These are phyloP conservation scores for Papiliotrema flavescens DNA, from an alignment of 1,284 basidiomycete species.

Conservation along the genomic window DNA sequence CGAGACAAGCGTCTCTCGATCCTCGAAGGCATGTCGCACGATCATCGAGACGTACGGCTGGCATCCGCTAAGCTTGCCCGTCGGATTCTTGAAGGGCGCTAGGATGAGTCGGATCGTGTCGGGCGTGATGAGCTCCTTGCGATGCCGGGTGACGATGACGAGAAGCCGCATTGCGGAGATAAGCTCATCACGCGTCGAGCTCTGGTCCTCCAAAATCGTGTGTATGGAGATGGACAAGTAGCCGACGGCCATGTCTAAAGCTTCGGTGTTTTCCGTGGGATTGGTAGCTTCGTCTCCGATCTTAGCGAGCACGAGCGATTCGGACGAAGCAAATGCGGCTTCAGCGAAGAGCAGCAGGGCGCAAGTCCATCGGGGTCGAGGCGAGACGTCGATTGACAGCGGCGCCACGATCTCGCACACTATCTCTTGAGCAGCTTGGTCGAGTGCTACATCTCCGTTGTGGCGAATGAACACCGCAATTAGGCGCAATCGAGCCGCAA, in stretches of 20 bases:
- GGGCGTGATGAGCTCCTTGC: conserved; percentile 60
- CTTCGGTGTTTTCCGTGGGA: neutral
- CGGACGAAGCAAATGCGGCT: conserved; percentile 68
- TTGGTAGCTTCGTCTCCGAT: conserved; percentile 19
- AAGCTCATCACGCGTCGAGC: conserved; percentile 60
- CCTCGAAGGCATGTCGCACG: conserved; percentile 86
- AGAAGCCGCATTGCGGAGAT: conserved; percentile 74
- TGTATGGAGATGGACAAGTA: neutral
- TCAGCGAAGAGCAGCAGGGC: conserved; percentile 67
- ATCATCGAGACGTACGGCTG: conserved; percentile 83
- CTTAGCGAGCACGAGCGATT: conserved; percentile 60
- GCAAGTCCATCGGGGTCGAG: conserved; percentile 64
- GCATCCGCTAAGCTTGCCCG: conserved; percentile 53
- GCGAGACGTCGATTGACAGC: conserved; percentile 52
- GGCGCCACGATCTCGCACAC: conserved; percentile 65
- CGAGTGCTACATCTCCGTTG: conserved; percentile 12
- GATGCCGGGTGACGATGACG: conserved; percentile 73
- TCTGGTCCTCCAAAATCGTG: conserved; percentile 2
- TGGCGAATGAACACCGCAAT: conserved; percentile 63
- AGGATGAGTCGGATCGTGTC: conserved; percentile 66
- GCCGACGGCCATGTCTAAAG: neutral
- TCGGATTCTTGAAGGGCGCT: conserved; percentile 56
- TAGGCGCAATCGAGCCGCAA: conserved; percentile 76
- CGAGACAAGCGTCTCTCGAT: conserved; percentile 60
- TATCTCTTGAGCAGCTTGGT: conserved; percentile 32